Percentiles rank a stretch among this genome's conserved stretches.
These are phyloP conservation scores for Chamaecrista fasciculata DNA, from an alignment of 306 rosid genomes.

Conservation along the genomic window DNA sequence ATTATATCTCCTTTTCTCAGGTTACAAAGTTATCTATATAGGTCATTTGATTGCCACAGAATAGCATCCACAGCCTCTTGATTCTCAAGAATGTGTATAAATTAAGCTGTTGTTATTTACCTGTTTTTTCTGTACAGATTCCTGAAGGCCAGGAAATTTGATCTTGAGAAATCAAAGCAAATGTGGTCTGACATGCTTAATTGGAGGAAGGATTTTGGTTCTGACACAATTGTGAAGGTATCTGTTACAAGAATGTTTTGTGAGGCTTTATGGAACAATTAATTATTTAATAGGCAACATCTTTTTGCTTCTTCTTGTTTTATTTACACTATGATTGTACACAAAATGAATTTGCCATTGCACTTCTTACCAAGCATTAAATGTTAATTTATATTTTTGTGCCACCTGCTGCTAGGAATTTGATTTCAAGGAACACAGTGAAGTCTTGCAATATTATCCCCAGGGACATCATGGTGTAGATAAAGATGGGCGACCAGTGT, in stretches of 20 bases:
- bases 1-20: background rate
- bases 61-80: background rate
- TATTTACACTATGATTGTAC: background rate
- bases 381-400: background rate
- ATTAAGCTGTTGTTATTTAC: background rate
- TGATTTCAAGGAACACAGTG: constrained; percentile 67
- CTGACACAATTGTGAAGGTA: constrained; percentile 76
- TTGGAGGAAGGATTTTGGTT: constrained; percentile 86
- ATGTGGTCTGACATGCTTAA: constrained; percentile 90
- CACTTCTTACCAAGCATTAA: background rate
- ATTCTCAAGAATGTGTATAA: background rate
- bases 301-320: background rate
- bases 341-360: background rate
- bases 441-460: constrained; percentile 78
- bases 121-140: constrained; percentile 47
- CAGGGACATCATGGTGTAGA: constrained; percentile 94
- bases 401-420: constrained; percentile 55
- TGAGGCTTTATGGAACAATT: background rate
- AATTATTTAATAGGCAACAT: background rate
- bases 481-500: constrained; percentile 90
- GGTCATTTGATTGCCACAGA: background rate
- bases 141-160: constrained; percentile 86
- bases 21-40: background rate
- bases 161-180: constrained; percentile 73
- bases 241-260: background rate